Percentiles rank a stretch among this genome's conserved stretches.
Conservation (phyloP, 257 asterid species). For the Solanum arcanum region DNA sequence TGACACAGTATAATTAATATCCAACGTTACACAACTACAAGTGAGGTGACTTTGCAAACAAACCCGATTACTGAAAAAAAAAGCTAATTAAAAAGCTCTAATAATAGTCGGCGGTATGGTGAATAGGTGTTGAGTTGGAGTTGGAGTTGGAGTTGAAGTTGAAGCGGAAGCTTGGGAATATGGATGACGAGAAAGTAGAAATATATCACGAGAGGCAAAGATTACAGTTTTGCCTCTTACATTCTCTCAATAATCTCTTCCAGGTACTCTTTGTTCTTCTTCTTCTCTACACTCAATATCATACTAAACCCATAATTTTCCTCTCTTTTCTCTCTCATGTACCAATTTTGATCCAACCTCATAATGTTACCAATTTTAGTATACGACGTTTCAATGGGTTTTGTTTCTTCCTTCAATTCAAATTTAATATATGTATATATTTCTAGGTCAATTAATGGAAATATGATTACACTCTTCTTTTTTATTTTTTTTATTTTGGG, state of each 20-base stretch:
- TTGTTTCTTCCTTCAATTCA: not conserved
- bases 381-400: not conserved
- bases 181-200: conserved; percentile 29
- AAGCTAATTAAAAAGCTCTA: not conserved
- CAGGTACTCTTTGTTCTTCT: conserved; percentile 43
- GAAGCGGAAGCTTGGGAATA: not conserved
- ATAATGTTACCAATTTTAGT: not conserved
- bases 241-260: conserved; percentile 86
- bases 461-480: not conserved
- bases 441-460: not conserved
- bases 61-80: not conserved
- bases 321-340: not conserved
- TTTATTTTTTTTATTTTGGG: rapidly evolving
- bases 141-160: no score
- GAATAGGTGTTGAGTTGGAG: not conserved
- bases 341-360: not conserved
- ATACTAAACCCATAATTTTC: not conserved
- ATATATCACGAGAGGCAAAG: conserved; percentile 86
- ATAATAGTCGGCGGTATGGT: not conserved
- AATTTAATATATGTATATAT: not conserved
- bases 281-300: not conserved
- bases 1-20: no score
- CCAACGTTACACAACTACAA: not conserved
- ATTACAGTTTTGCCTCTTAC: conserved; percentile 74
- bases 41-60: not conserved